Base-by-base conservation (phyloP, 2,329 filamentous ascomycete genomes). In the Pezizomycotina sp. region DNA sequence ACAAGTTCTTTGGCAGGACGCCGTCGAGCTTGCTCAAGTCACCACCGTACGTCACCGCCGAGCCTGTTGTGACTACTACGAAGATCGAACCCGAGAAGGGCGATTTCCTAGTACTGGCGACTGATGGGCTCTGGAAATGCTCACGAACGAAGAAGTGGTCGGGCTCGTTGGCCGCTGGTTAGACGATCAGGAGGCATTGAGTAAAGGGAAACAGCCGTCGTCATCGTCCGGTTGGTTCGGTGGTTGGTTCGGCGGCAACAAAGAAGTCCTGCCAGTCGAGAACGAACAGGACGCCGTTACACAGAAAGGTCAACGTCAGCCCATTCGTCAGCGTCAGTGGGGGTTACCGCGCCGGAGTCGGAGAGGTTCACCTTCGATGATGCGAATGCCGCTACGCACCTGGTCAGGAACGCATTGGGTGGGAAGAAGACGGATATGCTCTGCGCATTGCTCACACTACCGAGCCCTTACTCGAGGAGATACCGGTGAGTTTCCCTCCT, bases 41-140 rank as follows among this genome's bases (percentile, higher is more conserved):
- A 0, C 89, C 89, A 6, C 89, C 89, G 0, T 98, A 98, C 52
- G 89, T 98, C 25, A 98, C 89, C 3, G 89, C 89, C 1, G 91
- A 98, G 59, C 89, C 89, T 2, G 68, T 95, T 14, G 71, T 98
- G 34, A 95, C 86, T 1, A 92, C 83, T 1, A 95, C 86, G 28
- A 77, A 89, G 56, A 76, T 98, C 34, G 68, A 86, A 50, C 89
- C 89, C 1, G 71, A 81, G 35, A 80, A 80, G 45, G 84, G 86
- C 28, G 89, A 98, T 55, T 98, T 98, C 52, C 66, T 98, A 8
- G 86, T 98, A 44, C 75, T 98, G 65, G 89, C 89, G 14, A 93
- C 89, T 0, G 89, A 98, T 55, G 89, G 89, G 3, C 66, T 98
- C 1, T 98, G 89, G 89, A 98, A 60, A 95, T 95, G 89, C 66